Evolutionary conservation across 148 eudicot species (phyloP), one percentile per base, ranked within the genome.

Genomic region (Persicaria tinctoria): DNA sequence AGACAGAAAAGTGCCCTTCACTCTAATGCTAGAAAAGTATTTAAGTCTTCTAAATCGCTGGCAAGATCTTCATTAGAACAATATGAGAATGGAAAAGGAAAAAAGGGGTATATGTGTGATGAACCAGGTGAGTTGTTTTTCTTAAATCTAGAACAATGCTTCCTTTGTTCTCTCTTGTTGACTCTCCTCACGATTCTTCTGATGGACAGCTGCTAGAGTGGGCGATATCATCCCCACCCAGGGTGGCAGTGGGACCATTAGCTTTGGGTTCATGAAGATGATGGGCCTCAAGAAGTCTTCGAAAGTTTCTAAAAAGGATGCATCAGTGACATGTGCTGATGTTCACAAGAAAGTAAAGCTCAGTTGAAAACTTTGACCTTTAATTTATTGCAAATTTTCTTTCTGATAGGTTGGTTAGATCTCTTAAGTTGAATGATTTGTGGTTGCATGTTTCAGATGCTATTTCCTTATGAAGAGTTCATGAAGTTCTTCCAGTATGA

Each of bases 391-490:
- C 64, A 41, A 54, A 16, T 75, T 60, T 38, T 20, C 18, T 38
- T 4, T 7, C 2, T 20, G 66, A 74, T 10, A 23, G 41, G 13
- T 53, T 53, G 48, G 60, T 50, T 51, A 44, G 12, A 38, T 23
- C 6, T 74, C 41, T 32, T 13, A 11, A 72, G 53, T 27, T 73
- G 75, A 73, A 5, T 54, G 14, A 51, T 48, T 5, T 23, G 54
- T 23, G 76, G 10, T 74, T 66, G 51, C 53, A 49, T 75, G 76
- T 81, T 46, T 76, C 91, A 93, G 98, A 90, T 89, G 90, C 83
- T 93, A 51, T 93, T 91, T 83, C 92, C 98, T 14, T 93, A 88
- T 69, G 93, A 91, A 76, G 94, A 88, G 81, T 91, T 88, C 77
- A 78, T 81, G 77, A 89, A 80, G 87, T 81, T 83, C 78, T 93